Percentiles rank a stretch among this genome's conserved stretches.
These are phyloP conservation scores for Tephrocybe sp. DNA, from an alignment of 768 basidiomycete genomes.

Conservation along the genomic window DNA sequence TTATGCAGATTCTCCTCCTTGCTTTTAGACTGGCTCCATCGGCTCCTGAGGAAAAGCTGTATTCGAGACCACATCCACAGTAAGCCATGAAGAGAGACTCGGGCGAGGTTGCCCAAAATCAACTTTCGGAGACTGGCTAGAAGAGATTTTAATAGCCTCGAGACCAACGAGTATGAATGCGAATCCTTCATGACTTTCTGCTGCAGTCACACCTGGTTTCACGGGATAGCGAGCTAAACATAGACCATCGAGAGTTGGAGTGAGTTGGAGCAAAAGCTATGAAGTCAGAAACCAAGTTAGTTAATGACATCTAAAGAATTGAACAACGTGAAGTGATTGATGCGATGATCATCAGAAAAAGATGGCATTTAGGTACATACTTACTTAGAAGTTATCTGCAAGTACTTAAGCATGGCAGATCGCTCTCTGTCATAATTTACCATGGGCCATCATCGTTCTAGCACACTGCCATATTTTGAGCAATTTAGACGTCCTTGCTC, in stretches of 20 bases:
- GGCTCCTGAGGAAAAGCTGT: neutral
- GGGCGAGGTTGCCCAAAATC: constrained; percentile 2
- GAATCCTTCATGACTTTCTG: neutral
- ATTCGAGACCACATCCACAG: constrained; percentile 6
- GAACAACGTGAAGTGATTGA: no score
- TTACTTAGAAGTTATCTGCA: no score
- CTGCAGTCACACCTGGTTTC: neutral
- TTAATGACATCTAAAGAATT: no score
- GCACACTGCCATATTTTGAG: no score
- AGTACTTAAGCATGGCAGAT: no score
- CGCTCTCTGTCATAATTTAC: no score
- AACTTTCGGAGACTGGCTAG: constrained; percentile 6
- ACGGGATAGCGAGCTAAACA: neutral
- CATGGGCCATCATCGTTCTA: no score
- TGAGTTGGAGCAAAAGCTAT: no score
- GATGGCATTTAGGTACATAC: no score
- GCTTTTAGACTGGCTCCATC: neutral
- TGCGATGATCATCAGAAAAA: no score
- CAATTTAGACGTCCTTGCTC: no score
- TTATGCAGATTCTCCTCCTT: neutral
- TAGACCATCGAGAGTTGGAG: neutral
- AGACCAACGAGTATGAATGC: neutral
- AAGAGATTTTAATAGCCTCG: constrained; percentile 1
- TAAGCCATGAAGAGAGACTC: constrained; percentile 1
- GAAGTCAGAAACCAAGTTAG: no score